Conservation (phyloP, 2,329 filamentous ascomycete species). For the Aspergillus ustus region DNA sequence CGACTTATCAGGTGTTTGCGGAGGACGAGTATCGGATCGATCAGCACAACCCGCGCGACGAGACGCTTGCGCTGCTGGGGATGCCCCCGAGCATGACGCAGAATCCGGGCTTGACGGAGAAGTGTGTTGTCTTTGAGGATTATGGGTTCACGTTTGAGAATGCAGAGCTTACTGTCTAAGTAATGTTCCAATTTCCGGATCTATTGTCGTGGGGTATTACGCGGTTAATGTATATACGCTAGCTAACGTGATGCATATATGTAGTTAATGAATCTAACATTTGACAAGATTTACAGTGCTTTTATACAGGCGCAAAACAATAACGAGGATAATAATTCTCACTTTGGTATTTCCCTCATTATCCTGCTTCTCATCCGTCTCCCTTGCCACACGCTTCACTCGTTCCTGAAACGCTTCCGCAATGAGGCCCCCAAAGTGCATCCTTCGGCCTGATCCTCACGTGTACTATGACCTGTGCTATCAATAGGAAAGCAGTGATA, state of each 20-base stretch:
- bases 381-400: too few relatives aligned
- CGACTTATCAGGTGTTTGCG: slow-evolving; percentile 22
- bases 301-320: too few relatives aligned
- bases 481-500: too few relatives aligned
- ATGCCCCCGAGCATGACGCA: slow-evolving; percentile 18
- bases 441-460: too few relatives aligned
- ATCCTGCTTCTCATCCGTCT: too few relatives aligned
- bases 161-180: slow-evolving; percentile 19
- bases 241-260: neutral
- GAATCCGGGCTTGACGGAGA: slow-evolving; percentile 21
- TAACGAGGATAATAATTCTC: too few relatives aligned
- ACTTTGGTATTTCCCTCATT: too few relatives aligned
- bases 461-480: too few relatives aligned
- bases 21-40: slow-evolving; percentile 19
- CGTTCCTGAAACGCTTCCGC: too few relatives aligned
- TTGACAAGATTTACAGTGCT: neutral
- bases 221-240: neutral
- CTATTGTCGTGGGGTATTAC: neutral
- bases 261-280: neutral
- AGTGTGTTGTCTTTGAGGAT: slow-evolving; percentile 29
- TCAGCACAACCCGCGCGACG: slow-evolving; percentile 13
- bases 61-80: slow-evolving; percentile 23
- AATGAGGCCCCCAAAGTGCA: too few relatives aligned
- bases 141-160: slow-evolving; percentile 33
- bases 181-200: too few relatives aligned